Conservation (phyloP, 2,329 filamentous ascomycete species). For the Fusarium acutatum region DNA sequence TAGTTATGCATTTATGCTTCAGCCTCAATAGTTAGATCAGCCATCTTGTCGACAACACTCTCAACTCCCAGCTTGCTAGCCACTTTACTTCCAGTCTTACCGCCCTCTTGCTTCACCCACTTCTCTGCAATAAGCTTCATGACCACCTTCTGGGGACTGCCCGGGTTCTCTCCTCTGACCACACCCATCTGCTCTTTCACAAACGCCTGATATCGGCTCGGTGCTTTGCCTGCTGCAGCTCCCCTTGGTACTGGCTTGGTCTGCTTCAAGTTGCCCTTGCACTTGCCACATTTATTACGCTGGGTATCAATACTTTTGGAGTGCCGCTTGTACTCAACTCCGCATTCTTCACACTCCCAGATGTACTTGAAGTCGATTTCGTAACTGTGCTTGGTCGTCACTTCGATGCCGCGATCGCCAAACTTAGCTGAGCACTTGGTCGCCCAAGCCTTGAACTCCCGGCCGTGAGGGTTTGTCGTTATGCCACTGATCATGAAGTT, state of each 20-base stretch:
- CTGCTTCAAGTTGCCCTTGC: slow-evolving; percentile 76
- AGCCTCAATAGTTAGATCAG: slow-evolving; percentile 40
- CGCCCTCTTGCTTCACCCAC: slow-evolving; percentile 64
- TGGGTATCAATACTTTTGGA: slow-evolving; percentile 82
- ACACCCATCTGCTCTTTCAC: slow-evolving; percentile 74
- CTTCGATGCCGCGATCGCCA: slow-evolving; percentile 69
- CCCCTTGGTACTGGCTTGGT: slow-evolving; percentile 74
- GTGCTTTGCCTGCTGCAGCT: slow-evolving; percentile 19
- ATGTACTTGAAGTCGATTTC: slow-evolving; percentile 92
- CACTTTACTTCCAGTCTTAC: slow-evolving; percentile 19
- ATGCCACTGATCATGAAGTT: slow-evolving; percentile 88
- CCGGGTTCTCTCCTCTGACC: slow-evolving; percentile 65
- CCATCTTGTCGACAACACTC: slow-evolving; percentile 35
- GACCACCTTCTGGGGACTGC: slow-evolving; percentile 70
- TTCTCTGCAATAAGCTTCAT: slow-evolving; percentile 73
- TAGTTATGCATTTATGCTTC: slow-evolving; percentile 19
- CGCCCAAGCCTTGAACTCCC: slow-evolving; percentile 83
- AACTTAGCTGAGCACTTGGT: slow-evolving; percentile 65
- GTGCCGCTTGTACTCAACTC: slow-evolving; percentile 80
- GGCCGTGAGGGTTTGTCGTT: slow-evolving; percentile 80
- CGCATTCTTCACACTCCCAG: slow-evolving; percentile 80
- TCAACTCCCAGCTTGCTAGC: slow-evolving; percentile 29
- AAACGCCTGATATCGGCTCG: slow-evolving; percentile 59
- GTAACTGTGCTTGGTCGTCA: slow-evolving; percentile 92
- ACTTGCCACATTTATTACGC: slow-evolving; percentile 79